Evolutionary conservation across 108 stramenopile genomes (phyloP).

Genomic region (Fistulifera pelliculosa): DNA sequence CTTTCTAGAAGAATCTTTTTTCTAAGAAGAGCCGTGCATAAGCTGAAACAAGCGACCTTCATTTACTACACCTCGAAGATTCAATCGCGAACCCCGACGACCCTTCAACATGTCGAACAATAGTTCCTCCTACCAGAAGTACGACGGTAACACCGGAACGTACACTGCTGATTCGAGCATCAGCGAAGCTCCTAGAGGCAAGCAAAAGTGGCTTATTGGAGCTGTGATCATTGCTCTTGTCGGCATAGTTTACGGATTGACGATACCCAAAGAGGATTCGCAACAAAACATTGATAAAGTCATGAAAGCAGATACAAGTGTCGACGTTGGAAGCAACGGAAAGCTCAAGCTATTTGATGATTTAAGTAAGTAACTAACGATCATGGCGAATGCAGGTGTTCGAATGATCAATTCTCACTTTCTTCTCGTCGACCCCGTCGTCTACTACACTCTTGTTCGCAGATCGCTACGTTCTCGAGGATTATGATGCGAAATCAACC

Average conservation of each 20-base stretch:
- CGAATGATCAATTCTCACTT: no score
- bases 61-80: no score
- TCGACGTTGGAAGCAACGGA: constrained; percentile 22
- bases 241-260: constrained; percentile 3
- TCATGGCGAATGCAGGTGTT: no score
- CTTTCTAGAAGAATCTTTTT: no score
- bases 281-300: constrained; percentile 1
- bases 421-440: no score
- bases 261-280: not conserved
- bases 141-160: not conserved
- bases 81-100: no score
- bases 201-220: constrained; percentile 3
- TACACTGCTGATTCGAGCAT: not conserved
- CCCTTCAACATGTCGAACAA: constrained; percentile 4
- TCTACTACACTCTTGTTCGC: not conserved
- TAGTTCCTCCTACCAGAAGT: constrained; percentile 1
- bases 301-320: constrained; percentile 12
- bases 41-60: no score
- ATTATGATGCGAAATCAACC: constrained; percentile 78
- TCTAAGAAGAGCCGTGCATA: no score
- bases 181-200: not conserved
- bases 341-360: constrained; percentile 48
- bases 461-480: constrained; percentile 77
- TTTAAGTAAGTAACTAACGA: constrained; percentile 30
- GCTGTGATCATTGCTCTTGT: constrained; percentile 1